A percentile compares a stretch with the other conserved stretches of the same genome.
phyloP scores from a whole-genome alignment of 2,329 filamentous ascomycete genomes.

The Aspergillus quadricinctus region DNA sequence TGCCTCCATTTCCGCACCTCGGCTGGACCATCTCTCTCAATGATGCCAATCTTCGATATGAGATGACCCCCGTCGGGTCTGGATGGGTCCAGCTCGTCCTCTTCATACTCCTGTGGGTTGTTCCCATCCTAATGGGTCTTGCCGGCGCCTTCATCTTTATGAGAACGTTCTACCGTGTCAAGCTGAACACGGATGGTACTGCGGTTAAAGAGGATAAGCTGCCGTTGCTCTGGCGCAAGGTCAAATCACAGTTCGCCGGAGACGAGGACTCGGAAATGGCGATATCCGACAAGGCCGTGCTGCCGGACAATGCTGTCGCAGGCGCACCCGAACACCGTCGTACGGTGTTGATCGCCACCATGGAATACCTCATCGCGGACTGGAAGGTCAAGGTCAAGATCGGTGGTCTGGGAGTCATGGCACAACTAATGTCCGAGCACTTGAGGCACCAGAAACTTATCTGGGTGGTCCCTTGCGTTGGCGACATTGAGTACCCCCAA shows the following conservation, averaged over 20 bases:
- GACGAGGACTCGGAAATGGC: background rate
- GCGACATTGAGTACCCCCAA: constrained; percentile 59
- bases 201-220: constrained; percentile 8
- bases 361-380: constrained; percentile 69
- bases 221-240: background rate
- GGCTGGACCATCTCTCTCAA: constrained; percentile 53
- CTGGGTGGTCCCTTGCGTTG: constrained; percentile 61
- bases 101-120: constrained; percentile 49
- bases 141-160: constrained; percentile 53
- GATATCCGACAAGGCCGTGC: background rate
- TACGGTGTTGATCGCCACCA: constrained; percentile 64
- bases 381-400: constrained; percentile 70
- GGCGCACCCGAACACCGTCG: constrained; percentile 31
- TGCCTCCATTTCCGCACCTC: constrained; percentile 51
- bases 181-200: constrained; percentile 54
- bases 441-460: constrained; percentile 62
- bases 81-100: constrained; percentile 51
- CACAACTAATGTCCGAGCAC: constrained; percentile 63
- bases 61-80: constrained; percentile 50
- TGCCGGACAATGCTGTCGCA: background rate
- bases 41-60: constrained; percentile 51
- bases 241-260: background rate
- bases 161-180: constrained; percentile 60
- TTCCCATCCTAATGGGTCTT: constrained; percentile 49
- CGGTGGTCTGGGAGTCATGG: constrained; percentile 66